Evolutionary conservation across 2,329 filamentous ascomycete genomes (phyloP), one percentile per base, ranked within the genome.

Genomic region (Anthostomella pinea): DNA sequence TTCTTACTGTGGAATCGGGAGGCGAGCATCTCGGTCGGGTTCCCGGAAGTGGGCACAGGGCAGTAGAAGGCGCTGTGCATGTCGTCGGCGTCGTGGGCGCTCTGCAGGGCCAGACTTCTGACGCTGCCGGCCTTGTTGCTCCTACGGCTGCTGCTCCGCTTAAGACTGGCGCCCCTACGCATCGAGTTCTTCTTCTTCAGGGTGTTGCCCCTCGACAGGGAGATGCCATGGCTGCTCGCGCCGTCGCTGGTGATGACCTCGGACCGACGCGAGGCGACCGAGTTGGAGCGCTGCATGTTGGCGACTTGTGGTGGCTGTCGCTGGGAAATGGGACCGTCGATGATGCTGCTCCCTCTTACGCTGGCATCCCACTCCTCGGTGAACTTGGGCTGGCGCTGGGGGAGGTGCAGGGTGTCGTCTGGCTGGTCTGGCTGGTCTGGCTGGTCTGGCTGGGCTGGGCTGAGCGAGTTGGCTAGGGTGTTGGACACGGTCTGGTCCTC

Each of bases 101-200:
- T 81, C 41, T 87, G 85, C 38, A 89, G 67, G 17, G 77, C 80
- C 39, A 95, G 71, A 54, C 89, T 94, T 52, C 81, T 80, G 33
- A 96, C 87, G 59, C 89, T 95, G 37, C 89, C 90, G 18, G 90
- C 87, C 56, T 82, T 83, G 65, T 87, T 78, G 62, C 87, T 95
- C 51, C 82, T 79, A 35, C 85, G 81, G 63, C 90, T 96, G 47
- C 81, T 74, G 58, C 82, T 89, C 51, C 89, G 83, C 63, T 82
- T 85, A 49, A 95, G 58, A 57, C 88, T 94, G 24, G 72, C 76
- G 42, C 74, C 80, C 53, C 85, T 79, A 49, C 83, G 83, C 40
- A 96, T 59, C 8, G 89, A 95, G 16, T 70, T 71, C 65, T 88
- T 93, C 73, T 97, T 97, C 70, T 87, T 93, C 52, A 97, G 72